These are phyloP conservation scores for Lasiosphaeria hispida DNA, from an alignment of 495 filamentous ascomycete genomes.

Conservation along the genomic window DNA sequence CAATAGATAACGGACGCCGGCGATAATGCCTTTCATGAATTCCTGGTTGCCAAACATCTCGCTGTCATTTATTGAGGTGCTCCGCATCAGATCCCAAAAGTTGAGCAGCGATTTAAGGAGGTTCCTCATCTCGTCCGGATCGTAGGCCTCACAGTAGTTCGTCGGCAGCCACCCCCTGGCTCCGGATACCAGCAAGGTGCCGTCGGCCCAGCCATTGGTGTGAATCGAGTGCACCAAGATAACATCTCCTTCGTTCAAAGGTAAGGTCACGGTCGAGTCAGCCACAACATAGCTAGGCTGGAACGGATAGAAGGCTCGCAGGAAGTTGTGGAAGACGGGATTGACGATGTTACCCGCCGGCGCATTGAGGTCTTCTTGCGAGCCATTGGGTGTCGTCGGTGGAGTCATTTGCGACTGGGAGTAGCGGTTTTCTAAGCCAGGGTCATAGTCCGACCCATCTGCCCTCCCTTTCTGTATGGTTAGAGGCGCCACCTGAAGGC, in stretches of 20 bases:
- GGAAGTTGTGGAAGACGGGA: constrained; percentile 85
- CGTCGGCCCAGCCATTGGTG: constrained; percentile 98
- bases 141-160: constrained; percentile 96
- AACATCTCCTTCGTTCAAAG: constrained; percentile 85
- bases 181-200: constrained; percentile 85
- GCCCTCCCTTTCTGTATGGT: constrained; percentile 59
- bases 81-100: constrained; percentile 86
- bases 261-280: constrained; percentile 81
- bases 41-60: constrained; percentile 81
- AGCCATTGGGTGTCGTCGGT: constrained; percentile 66
- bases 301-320: constrained; percentile 95
- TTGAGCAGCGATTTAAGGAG: constrained; percentile 83
- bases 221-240: constrained; percentile 96
- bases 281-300: constrained; percentile 65
- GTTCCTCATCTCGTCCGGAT: constrained; percentile 77
- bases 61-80: constrained; percentile 60
- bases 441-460: constrained; percentile 35
- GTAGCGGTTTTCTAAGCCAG: constrained; percentile 39
- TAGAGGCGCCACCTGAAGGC: constrained; percentile 71
- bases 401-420: constrained; percentile 65
- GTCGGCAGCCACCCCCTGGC: constrained; percentile 95
- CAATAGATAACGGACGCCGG: constrained; percentile 84
- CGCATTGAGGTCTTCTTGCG: constrained; percentile 50
- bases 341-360: constrained; percentile 27
- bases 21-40: constrained; percentile 88